These are phyloP conservation scores for Kuraishia ogatae DNA, from an alignment of 805 yeast species.

Conservation along the genomic window DNA sequence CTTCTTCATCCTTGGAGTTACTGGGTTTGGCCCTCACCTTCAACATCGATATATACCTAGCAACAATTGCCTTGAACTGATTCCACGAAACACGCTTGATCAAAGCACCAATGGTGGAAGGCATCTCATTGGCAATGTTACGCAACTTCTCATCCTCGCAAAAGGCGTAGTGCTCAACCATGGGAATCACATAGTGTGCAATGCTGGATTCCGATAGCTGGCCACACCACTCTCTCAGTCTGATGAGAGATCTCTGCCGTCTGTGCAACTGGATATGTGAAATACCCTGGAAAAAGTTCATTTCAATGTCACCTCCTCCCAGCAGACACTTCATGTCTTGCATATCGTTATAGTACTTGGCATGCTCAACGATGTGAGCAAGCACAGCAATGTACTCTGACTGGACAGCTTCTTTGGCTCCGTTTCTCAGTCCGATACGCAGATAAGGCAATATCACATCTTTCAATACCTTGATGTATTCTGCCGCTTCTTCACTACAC, in stretches of 20 bases:
- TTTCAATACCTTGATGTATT: conserved; percentile 34
- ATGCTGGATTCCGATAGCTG: conserved; percentile 47
- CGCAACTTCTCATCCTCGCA: conserved; percentile 41
- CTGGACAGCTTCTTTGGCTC: conserved; percentile 46
- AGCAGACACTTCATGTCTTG: conserved; percentile 59
- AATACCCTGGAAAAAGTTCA: conserved; percentile 69
- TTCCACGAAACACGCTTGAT: conserved; percentile 59
- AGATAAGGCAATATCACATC: conserved; percentile 55
- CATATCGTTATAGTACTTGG: conserved; percentile 36
- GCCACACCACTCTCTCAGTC: conserved; percentile 37
- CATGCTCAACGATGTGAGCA: conserved; percentile 47
- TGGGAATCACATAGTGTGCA: conserved; percentile 76
- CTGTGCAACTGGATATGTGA: conserved; percentile 79
- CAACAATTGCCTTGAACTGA: conserved; percentile 69
- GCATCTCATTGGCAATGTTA: conserved; percentile 58
- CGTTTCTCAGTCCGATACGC: conserved; percentile 54
- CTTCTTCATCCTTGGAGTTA: conserved; percentile 16
- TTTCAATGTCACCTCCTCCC: conserved; percentile 68
- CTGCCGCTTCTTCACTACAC: conserved; percentile 17
- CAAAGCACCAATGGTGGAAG: conserved; percentile 51
- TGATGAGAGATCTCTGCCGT: conserved; percentile 75
- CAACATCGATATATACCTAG: conserved; percentile 44
- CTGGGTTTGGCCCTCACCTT: conserved; percentile 11
- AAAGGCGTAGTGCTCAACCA: conserved; percentile 72
- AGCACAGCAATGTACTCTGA: conserved; percentile 63